Percentiles rank a stretch among this genome's conserved stretches.
phyloP scores from a whole-genome alignment of 805 yeast genomes.

The Lipomyces yamanashiensis region DNA sequence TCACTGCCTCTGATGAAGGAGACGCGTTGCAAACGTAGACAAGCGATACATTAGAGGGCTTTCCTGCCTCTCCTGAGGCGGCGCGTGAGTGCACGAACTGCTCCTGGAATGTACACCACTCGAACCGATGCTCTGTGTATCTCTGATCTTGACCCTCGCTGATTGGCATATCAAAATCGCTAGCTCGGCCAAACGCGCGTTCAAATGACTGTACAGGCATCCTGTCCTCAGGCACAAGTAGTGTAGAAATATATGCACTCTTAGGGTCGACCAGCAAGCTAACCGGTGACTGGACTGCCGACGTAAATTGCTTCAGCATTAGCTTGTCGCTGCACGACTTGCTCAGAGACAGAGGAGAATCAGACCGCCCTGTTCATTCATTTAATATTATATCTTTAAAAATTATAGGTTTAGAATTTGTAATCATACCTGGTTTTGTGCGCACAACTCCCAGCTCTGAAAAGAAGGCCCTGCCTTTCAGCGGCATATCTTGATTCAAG shows the following conservation, averaged over 20 bases:
- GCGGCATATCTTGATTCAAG: conserved; percentile 27
- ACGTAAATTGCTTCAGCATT: conserved; percentile 58
- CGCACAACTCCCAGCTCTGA: conserved; percentile 67
- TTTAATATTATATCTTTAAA: background rate
- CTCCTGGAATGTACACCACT: conserved; percentile 8
- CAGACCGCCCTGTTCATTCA: conserved; percentile 57
- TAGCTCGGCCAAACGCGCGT: conserved; percentile 42
- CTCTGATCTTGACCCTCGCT: background rate
- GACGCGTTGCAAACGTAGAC: conserved; percentile 38
- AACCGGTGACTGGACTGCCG: conserved; percentile 45
- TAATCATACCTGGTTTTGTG: conserved; percentile 75
- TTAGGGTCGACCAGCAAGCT: conserved; percentile 37
- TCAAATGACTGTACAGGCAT: conserved; percentile 37
- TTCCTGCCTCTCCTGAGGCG: conserved; percentile 15
- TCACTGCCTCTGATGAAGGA: conserved; percentile 33
- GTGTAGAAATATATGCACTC: conserved; percentile 38
- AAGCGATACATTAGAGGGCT: conserved; percentile 38
- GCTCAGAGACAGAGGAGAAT: conserved; percentile 70
- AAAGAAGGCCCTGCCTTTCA: conserved; percentile 71
- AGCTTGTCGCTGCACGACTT: conserved; percentile 92
- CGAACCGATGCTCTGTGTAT: conserved; percentile 24
- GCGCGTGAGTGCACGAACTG: conserved; percentile 29
- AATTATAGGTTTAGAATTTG: background rate
- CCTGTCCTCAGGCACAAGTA: conserved; percentile 42
- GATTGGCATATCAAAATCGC: background rate